phyloP scores from a whole-genome alignment of 1,284 basidiomycete species.

The Ustilago hordei region DNA sequence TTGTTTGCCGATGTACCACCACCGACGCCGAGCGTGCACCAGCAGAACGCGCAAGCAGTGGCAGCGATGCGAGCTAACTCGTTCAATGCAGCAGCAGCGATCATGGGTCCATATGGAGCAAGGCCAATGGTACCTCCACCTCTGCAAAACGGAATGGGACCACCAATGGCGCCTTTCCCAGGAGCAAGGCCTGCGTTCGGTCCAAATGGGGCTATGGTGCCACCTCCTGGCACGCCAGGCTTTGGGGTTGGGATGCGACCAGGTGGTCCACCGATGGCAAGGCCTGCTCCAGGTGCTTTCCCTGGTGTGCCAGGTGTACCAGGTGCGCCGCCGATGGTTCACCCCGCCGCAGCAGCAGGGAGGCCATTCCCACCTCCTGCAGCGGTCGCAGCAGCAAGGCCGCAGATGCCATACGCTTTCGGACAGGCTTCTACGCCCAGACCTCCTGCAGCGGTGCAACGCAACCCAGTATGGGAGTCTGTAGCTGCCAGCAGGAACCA shows the following conservation, averaged over 20 bases:
- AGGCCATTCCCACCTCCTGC: conserved; percentile 28
- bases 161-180: conserved; percentile 33
- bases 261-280: conserved; percentile 31
- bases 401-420: conserved; percentile 55
- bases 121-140: conserved; percentile 22
- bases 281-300: conserved; percentile 29
- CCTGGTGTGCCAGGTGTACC: conserved; percentile 25
- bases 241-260: conserved; percentile 22
- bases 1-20: conserved; percentile 94
- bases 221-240: conserved; percentile 30
- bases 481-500: conserved; percentile 63
- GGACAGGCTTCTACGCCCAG: conserved; percentile 35
- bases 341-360: conserved; percentile 12
- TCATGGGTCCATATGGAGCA: conserved; percentile 33
- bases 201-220: conserved; percentile 39
- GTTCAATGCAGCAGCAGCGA: conserved; percentile 47
- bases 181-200: conserved; percentile 42
- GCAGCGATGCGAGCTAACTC: conserved; percentile 50
- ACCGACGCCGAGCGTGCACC: conserved; percentile 71
- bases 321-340: conserved; percentile 28
- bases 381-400: conserved; percentile 10
- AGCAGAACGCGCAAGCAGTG: conserved; percentile 46
- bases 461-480: conserved; percentile 65
- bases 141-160: conserved; percentile 38
- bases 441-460: conserved; percentile 51